Evolutionary conservation across 2,329 filamentous ascomycete species (phyloP).

Genomic region (Microcera coccophila): DNA sequence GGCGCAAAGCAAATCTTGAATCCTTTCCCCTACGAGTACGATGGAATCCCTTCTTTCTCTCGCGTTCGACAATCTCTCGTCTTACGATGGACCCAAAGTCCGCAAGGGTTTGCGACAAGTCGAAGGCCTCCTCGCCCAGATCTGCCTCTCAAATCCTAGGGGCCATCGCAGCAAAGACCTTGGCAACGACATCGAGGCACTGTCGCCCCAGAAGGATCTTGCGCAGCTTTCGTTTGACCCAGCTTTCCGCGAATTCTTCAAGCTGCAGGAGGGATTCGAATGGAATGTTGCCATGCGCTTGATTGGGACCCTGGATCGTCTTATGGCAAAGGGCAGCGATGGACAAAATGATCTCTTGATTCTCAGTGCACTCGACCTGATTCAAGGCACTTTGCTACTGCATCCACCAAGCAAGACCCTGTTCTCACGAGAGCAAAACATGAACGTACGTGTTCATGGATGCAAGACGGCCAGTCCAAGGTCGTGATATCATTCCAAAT

Average conservation of each 20-base stretch:
- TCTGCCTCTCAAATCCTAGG: constrained; percentile 66
- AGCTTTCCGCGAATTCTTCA: constrained; percentile 93
- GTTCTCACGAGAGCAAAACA: constrained; percentile 85
- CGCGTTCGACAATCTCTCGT: constrained; percentile 94
- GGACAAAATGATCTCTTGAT: constrained; percentile 86
- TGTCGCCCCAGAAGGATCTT: constrained; percentile 56
- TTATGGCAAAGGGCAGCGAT: constrained; percentile 77
- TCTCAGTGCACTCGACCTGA: constrained; percentile 78
- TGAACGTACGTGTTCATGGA: constrained; percentile 64
- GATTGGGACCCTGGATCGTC: constrained; percentile 77
- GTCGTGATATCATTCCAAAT: not conserved
- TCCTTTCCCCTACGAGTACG: constrained; percentile 23
- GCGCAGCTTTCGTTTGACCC: constrained; percentile 72
- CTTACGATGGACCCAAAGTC: constrained; percentile 83
- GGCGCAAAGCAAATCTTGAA: constrained; percentile 14
- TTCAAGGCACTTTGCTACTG: constrained; percentile 82
- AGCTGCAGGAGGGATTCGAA: constrained; percentile 93
- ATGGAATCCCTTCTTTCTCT: constrained; percentile 93
- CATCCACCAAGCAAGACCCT: constrained; percentile 86
- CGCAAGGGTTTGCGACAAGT: constrained; percentile 92
- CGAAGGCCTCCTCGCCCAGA: constrained; percentile 88
- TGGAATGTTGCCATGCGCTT: constrained; percentile 92
- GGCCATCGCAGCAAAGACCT: constrained; percentile 22
- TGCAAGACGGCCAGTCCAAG: too few species aligned
- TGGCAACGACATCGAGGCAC: constrained; percentile 34